Evolutionary conservation across 805 yeast genomes (phyloP), one percentile per base, ranked within the genome.

Genomic region (Yamadazyma tumulicola): DNA sequence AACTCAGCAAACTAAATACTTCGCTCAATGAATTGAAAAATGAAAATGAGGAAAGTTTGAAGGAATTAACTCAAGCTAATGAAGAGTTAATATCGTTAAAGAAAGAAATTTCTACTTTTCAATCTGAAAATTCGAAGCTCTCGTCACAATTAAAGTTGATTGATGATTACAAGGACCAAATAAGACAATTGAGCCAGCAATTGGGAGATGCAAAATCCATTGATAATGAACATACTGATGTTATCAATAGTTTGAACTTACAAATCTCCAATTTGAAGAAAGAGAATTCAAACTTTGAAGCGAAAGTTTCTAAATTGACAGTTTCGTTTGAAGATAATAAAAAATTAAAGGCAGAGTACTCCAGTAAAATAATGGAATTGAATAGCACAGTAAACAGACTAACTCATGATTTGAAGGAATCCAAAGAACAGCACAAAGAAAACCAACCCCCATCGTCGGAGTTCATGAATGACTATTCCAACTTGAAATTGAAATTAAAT

Each of bases 401-500:
- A 18, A 53, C 56, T 27, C 23, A 15, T 9, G 43, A 48, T 14
- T 30, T 37, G 19, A 40, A 42, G 27, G 41, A 50, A 6, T 14
- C 21, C 8, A 38, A 38, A 36, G 59, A 48, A 23, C 41, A 40
- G n/a, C 60, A 62, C 22, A 64, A 61, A 39, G 69, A 66, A 38
- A 64, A 66, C 34, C 39, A 53, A 15, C 64, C 67, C 2, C 67
- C 64, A 2, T 21, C 33, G 4, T 33, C 29, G 24, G 39, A 41
- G n/a, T 49, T 64, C 26, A 52, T 60, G 39, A 61, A 56, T 33
- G 80, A 75, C 30, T 74, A 64, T 46, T 68, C 73, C 9, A 58
- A 57, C 19, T 57, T 79, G 44, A 74, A 70, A 34, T 53, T 75
- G 6, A 72, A 74, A 39, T 52, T 79, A 15, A 72, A 75, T 39